These are phyloP conservation scores for Colletotrichum karsti DNA, from an alignment of 2,329 filamentous ascomycete genomes.

Conservation along the genomic window DNA sequence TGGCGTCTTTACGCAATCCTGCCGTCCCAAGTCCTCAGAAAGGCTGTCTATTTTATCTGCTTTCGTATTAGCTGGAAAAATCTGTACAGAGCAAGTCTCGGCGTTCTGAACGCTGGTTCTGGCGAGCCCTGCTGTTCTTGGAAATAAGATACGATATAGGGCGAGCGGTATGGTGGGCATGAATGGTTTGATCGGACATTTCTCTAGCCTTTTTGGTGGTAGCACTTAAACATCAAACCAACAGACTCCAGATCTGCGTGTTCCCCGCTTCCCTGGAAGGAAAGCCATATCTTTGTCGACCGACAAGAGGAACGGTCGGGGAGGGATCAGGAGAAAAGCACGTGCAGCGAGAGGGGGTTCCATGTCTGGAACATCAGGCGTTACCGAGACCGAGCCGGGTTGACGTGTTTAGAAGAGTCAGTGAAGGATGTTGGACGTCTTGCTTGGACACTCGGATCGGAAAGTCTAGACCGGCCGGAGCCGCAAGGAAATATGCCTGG, in stretches of 20 bases:
- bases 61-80: too few relatives aligned
- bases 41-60: not conserved
- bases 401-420: not conserved
- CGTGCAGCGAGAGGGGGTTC: not conserved
- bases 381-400: not conserved
- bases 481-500: not conserved
- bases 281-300: not conserved
- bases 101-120: too few relatives aligned
- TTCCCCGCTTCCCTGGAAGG: not conserved
- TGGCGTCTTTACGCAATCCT: too few relatives aligned
- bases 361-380: not conserved
- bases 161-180: not conserved
- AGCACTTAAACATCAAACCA: conserved; percentile 1
- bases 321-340: not conserved
- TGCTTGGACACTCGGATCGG: not conserved
- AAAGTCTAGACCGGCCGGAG: not conserved
- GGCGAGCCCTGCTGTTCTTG: too few relatives aligned
- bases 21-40: not conserved
- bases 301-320: not conserved
- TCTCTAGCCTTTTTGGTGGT: not conserved
- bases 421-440: not conserved
- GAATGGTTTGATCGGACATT: not conserved
- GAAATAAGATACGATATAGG: not conserved
- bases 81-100: too few relatives aligned
- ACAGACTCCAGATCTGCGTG: not conserved